phyloP scores from a whole-genome alignment of 495 filamentous ascomycete genomes.

The Hypoxylon crocopeplum region DNA sequence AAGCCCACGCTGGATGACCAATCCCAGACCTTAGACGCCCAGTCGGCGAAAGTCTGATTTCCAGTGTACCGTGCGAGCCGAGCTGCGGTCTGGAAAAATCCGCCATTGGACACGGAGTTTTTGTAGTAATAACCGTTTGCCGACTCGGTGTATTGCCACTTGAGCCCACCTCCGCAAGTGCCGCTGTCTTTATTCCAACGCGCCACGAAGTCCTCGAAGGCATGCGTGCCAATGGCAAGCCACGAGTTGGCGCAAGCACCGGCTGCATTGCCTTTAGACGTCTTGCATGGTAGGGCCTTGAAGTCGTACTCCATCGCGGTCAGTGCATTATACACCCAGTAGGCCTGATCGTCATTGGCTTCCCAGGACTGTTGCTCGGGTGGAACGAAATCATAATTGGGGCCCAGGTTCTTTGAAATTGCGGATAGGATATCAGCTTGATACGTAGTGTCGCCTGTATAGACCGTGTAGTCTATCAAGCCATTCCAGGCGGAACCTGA shows the following conservation, averaged over 20 bases:
- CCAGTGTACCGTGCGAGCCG: conserved; percentile 79
- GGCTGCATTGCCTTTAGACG: conserved; percentile 55
- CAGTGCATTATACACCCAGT: conserved; percentile 85
- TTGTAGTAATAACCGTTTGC: conserved; percentile 84
- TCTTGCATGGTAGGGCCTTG: conserved; percentile 31
- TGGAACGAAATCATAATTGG: conserved; percentile 75
- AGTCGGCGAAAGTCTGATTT: conserved; percentile 75
- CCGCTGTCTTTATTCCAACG: conserved; percentile 74
- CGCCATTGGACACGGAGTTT: conserved; percentile 78
- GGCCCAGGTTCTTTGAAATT: conserved; percentile 73
- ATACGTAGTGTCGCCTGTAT: conserved; percentile 78
- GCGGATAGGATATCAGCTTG: conserved; percentile 71
- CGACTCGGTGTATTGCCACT: conserved; percentile 83
- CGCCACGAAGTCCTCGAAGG: conserved; percentile 69
- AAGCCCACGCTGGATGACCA: conserved; percentile 71
- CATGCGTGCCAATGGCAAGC: conserved; percentile 78
- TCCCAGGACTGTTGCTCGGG: conserved; percentile 76
- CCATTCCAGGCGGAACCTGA: conserved; percentile 76
- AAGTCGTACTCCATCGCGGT: conserved; percentile 80
- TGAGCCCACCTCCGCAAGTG: conserved; percentile 77
- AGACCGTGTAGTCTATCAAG: conserved; percentile 82
- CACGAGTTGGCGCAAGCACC: conserved; percentile 65
- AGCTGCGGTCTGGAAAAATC: conserved; percentile 78
- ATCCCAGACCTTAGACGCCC: conserved; percentile 74
- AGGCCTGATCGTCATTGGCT: conserved; percentile 87